Evolutionary conservation across 1,139 yeast species (phyloP), one percentile per base, ranked within the genome.

Genomic region (Pichia kudriavzevii): DNA sequence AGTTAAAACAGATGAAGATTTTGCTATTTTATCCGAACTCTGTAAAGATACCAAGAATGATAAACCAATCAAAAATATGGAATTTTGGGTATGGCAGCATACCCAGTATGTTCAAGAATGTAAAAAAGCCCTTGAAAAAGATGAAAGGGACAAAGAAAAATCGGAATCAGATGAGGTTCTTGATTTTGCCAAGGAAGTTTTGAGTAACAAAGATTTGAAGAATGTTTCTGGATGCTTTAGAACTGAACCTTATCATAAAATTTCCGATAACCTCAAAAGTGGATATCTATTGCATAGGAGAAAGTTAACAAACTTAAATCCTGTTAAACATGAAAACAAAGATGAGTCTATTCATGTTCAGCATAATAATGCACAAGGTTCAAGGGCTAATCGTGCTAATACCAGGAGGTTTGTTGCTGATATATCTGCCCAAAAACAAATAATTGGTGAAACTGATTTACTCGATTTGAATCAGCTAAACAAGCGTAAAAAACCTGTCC

Each of bases 391-490:
- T 52, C 72, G 96, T 47, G 94, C 94, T 17, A 80, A 81, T 46
- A 85, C 85, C 49, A 73, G 97, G 59, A 70, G 96, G 42, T 78
- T 85, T 53, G 95, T 87, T 2, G 95, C 94, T 9, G 95, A 87
- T 56, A 80, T 87, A 31, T 82, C 79, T 45, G 85, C 88, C 5
- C 93, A 81, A 47, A 75, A 75, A 49, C 83, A 78, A 46, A 73
- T 76, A 52, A 68, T 85, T 44, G 88, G 93, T 26, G 95, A 85
- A 49, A 79, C 93, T 1, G 95, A 85, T 50, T 72, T 82, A 5
- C 61, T 84, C 47, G 79, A 83, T 38, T 69, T 85, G 59, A 80
- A 83, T 31, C 82, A 75, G 50, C 69, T 88, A 49, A 83, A 87
- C 45, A 85, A 85, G 56, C 72, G 97, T 42, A 85, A 81, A 58